These are phyloP conservation scores for Jatropha multifida DNA, from an alignment of 441 rosid genomes.

Conservation along the genomic window DNA sequence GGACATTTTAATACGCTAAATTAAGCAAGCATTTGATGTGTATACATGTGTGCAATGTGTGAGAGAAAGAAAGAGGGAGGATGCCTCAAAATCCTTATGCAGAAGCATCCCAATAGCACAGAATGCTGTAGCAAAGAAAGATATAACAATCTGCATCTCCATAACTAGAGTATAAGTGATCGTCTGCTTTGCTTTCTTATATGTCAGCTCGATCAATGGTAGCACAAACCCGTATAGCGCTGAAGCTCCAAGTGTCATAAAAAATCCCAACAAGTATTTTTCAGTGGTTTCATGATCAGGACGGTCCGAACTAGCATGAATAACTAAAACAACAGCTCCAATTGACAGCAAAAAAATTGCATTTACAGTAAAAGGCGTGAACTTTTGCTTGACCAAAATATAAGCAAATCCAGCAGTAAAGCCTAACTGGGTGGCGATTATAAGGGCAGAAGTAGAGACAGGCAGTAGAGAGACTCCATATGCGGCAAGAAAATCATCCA, in stretches of 20 bases:
- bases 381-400: slow-evolving; percentile 53
- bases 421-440: slow-evolving; percentile 47
- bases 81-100: slow-evolving; percentile 52
- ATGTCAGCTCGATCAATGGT: slow-evolving; percentile 57
- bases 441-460: slow-evolving; percentile 50
- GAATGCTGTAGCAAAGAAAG: slow-evolving; percentile 49
- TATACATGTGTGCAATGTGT: not conserved
- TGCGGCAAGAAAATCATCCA: slow-evolving; percentile 47
- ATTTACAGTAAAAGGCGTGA: slow-evolving; percentile 44
- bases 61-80: not conserved
- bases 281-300: slow-evolving; percentile 40
- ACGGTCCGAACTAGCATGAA: slow-evolving; percentile 42
- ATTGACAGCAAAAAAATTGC: slow-evolving; percentile 40
- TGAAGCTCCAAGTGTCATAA: slow-evolving; percentile 51
- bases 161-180: slow-evolving; percentile 53
- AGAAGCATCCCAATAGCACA: slow-evolving; percentile 53
- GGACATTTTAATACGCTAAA: not conserved
- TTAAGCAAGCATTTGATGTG: not conserved
- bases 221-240: slow-evolving; percentile 55
- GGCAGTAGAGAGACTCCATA: slow-evolving; percentile 50
- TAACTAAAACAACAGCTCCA: slow-evolving; percentile 37
- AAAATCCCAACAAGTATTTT: slow-evolving; percentile 40
- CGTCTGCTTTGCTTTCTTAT: slow-evolving; percentile 57
- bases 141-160: slow-evolving; percentile 60
- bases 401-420: slow-evolving; percentile 54